Base-by-base conservation (phyloP, 2,329 filamentous ascomycete species). In the Scolecobasidium constrictum region DNA sequence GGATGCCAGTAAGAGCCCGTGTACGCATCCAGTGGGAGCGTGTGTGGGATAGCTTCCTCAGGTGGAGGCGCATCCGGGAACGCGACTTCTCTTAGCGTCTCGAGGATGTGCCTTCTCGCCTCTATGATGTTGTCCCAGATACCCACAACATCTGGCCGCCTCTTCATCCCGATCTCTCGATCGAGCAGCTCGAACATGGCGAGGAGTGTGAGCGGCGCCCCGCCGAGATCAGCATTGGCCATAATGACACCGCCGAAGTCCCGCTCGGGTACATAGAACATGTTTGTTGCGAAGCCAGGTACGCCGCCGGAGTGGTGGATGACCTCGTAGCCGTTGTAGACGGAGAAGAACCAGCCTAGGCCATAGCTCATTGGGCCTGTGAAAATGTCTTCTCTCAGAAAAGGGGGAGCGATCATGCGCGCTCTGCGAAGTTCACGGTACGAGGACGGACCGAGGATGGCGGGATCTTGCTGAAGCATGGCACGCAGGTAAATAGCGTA, bases 401-500 rank as follows among this genome's bases (percentile, higher is more conserved):
- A 9, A n/a, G 17, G n/a, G 5, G 19, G 6, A 26, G 5, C 9
- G 16, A 23, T 33, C 7, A 7, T 16, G 15, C 39, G 22, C 4
- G 47, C 36, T 9, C 12, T 43, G 7, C 47, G 41, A 3, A 49
- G 47, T 19, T 40, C 17, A 11, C 9, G 19, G 41, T 46, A 38
- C n/a, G 15, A 21, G 12, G 43, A 22, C 11, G 21, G 12, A 13
- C 40, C 17, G 21, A 49, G 44, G 9, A 41, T 17, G 16, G 23
- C 21, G 13, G 46, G 39, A 2, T 46, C 20, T 4, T 19, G 16
- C 4, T 46, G 39, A 12, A 58, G 35, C 17, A 58, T 45, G 2
- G 53, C 51, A 18, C 49, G 52, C 16, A 59, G 46, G 46, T 52
- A 57, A 28, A 48, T 52, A 5, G 50, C 51, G 38, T 47, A 52